A percentile compares a stretch with the other conserved stretches of the same genome.
Conservation (phyloP, 2,329 filamentous ascomycete genomes). For the Colletotrichum filicis region DNA sequence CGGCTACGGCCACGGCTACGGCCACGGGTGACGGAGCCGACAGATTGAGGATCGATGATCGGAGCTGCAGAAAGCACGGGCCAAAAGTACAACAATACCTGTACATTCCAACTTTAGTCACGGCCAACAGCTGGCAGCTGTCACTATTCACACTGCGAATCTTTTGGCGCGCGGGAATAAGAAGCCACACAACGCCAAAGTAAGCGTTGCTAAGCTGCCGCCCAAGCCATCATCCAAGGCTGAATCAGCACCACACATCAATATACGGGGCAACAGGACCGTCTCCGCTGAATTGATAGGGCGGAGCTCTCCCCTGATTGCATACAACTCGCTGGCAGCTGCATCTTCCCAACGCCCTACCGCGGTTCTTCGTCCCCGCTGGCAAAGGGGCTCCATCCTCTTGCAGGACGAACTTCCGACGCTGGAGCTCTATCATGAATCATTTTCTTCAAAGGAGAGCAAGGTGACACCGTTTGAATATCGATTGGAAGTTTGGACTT, state of each 20-base stretch:
- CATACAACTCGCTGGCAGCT: not conserved
- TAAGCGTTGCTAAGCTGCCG: conserved; percentile 28
- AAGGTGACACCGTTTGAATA: not conserved
- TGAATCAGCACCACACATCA: conserved; percentile 32
- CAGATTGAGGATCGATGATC: not conserved
- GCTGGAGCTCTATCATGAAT: not conserved
- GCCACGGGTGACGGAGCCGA: not conserved
- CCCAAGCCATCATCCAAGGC: conserved; percentile 10
- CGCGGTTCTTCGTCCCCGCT: not conserved
- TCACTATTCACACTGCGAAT: not conserved
- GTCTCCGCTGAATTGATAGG: conserved; percentile 13
- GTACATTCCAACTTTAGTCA: too few relatives aligned
- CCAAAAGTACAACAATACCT: not conserved
- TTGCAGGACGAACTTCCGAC: not conserved
- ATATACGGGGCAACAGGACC: not conserved
- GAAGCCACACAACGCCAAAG: not conserved
- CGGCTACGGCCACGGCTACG: not conserved
- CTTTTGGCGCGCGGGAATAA: conserved; percentile 21
- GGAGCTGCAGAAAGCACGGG: not conserved
- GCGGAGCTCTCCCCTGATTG: not conserved
- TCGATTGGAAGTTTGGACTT: not conserved
- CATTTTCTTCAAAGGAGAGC: not conserved
- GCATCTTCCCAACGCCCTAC: not conserved
- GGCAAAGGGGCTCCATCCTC: too few relatives aligned
- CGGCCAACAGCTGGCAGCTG: not conserved